Conservation (phyloP, 169 alveolate genomes). For the Cryptosporidium ryanae region DNA sequence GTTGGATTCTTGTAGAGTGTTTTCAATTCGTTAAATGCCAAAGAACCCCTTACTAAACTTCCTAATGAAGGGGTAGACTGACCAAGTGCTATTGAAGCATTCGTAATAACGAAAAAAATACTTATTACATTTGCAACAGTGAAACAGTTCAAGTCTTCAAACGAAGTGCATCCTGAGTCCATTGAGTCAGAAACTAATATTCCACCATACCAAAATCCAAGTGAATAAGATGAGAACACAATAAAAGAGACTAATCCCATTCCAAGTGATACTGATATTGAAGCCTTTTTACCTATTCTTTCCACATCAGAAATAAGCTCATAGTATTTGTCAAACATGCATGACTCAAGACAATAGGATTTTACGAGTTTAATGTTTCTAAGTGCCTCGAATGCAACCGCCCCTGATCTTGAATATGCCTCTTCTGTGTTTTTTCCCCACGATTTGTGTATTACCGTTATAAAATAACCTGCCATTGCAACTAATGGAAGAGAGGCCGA, state of each 20-base stretch:
- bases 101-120: conserved; percentile 55
- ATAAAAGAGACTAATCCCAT: conserved; percentile 68
- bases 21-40: conserved; percentile 44
- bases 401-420: conserved; percentile 52
- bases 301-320: conserved; percentile 44
- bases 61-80: conserved; percentile 73
- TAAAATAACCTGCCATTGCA: conserved; percentile 55
- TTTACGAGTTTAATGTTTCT: conserved; percentile 37
- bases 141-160: conserved; percentile 42
- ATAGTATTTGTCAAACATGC: conserved; percentile 44
- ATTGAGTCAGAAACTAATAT: conserved; percentile 57
- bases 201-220: conserved; percentile 81
- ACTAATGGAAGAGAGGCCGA: conserved; percentile 72
- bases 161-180: conserved; percentile 59
- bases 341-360: conserved; percentile 43
- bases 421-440: conserved; percentile 46
- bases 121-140: conserved; percentile 71
- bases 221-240: conserved; percentile 74
- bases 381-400: conserved; percentile 57
- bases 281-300: conserved; percentile 35
- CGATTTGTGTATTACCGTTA: conserved; percentile 39
- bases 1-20: conserved; percentile 1
- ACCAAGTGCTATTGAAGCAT: conserved; percentile 74
- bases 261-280: conserved; percentile 39
- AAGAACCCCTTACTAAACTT: conserved; percentile 49